Evolutionary conservation across 768 basidiomycete genomes (phyloP).

Genomic region (Rhodotorula sphaerocarpa): DNA sequence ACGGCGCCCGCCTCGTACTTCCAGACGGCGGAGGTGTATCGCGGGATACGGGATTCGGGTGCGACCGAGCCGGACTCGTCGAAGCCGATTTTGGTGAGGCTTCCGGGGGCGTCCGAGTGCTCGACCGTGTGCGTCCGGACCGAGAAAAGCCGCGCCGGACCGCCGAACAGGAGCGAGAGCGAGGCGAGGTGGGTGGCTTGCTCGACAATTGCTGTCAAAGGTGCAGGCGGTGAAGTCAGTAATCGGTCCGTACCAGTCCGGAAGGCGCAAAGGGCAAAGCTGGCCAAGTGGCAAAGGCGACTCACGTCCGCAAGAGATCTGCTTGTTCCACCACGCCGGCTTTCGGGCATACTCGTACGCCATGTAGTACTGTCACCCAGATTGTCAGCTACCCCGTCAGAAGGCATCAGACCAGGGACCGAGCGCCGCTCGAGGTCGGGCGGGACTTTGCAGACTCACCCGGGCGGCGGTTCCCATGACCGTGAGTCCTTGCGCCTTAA

Average conservation of each 20-base stretch:
- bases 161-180: conserved; percentile 84
- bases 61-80: conserved; percentile 62
- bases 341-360: conserved; percentile 52
- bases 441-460: conserved; percentile 64
- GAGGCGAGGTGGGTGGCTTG: conserved; percentile 80
- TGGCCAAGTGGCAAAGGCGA: not conserved
- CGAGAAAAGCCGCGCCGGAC: conserved; percentile 71
- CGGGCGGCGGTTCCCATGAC: conserved; percentile 91
- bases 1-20: conserved; percentile 93
- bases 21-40: conserved; percentile 87
- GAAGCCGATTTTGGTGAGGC: conserved; percentile 66
- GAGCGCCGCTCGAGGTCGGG: too few relatives aligned
- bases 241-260: not conserved
- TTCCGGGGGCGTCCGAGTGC: conserved; percentile 81
- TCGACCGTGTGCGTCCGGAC: conserved; percentile 73
- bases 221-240: not conserved
- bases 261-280: not conserved
- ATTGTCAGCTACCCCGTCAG: too few relatives aligned
- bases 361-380: conserved; percentile 52
- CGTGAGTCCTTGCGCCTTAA: conserved; percentile 77
- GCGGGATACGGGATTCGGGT: conserved; percentile 80
- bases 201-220: conserved; percentile 63
- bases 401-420: too few relatives aligned
- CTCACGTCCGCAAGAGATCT: conserved; percentile 53
- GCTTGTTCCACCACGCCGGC: conserved; percentile 87